phyloP scores from a whole-genome alignment of 805 yeast species.

The Starmerella sirachaensis region DNA sequence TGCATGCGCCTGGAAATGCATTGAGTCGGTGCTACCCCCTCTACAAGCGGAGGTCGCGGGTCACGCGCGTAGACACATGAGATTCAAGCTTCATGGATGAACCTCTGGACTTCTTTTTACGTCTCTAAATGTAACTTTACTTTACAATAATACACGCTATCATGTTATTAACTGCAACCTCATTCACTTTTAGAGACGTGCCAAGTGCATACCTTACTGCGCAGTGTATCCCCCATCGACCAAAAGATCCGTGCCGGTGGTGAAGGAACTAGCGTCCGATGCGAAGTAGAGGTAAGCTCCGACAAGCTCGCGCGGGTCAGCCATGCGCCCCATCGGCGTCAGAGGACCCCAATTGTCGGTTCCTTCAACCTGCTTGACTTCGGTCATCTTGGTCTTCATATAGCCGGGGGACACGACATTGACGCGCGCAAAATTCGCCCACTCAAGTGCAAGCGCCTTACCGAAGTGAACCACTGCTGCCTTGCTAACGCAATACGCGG shows the following conservation, averaged over 20 bases:
- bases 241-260: constrained; percentile 63
- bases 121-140: no score
- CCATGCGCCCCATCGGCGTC: constrained; percentile 41
- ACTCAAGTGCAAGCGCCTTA: constrained; percentile 70
- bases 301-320: constrained; percentile 51
- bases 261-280: constrained; percentile 66
- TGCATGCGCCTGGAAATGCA: no score
- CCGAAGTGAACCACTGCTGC: constrained; percentile 71
- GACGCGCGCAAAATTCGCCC: constrained; percentile 75
- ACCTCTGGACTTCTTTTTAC: no score
- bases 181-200: no score
- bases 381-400: constrained; percentile 56
- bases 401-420: constrained; percentile 78
- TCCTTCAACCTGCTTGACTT: constrained; percentile 35
- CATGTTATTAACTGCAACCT: no score
- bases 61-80: no score
- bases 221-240: constrained; percentile 71
- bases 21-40: no score
- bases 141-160: no score
- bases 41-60: no score
- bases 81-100: no score
- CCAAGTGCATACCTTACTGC: constrained; percentile 29
- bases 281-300: constrained; percentile 76
- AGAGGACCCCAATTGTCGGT: constrained; percentile 37
- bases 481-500: constrained; percentile 74